Evolutionary conservation across 225 moss, liverwort and hornwort species (phyloP).

Genomic region (Bryum argenteum): DNA sequence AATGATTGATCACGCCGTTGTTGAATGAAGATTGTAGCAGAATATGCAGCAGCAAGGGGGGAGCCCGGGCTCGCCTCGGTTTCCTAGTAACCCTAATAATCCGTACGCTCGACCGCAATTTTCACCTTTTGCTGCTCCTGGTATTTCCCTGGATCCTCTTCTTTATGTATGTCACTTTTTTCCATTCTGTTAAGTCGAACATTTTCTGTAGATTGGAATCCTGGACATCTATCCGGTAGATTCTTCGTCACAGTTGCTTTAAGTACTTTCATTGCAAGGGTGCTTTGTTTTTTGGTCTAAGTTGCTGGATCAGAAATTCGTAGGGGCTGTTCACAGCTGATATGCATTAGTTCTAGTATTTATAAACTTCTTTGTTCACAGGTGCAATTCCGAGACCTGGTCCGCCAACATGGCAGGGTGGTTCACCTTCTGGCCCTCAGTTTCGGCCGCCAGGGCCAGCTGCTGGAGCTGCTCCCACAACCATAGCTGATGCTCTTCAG

Average conservation of each 20-base stretch:
- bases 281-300: not conserved
- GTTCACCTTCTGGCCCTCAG: slow-evolving; percentile 49
- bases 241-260: not conserved
- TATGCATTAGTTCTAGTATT: too few species aligned
- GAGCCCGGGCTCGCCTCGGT: slow-evolving; percentile 57
- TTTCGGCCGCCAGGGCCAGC: slow-evolving; percentile 41
- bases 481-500: slow-evolving; percentile 52
- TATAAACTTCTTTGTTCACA: slow-evolving; percentile 5
- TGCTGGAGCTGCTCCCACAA: slow-evolving; percentile 30
- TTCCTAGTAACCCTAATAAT: slow-evolving; percentile 27
- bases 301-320: not conserved
- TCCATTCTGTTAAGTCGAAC: not conserved
- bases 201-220: not conserved
- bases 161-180: not conserved
- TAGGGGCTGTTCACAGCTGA: not conserved
- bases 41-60: slow-evolving; percentile 59
- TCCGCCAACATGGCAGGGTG: slow-evolving; percentile 57
- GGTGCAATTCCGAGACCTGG: slow-evolving; percentile 50
- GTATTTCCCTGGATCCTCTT: slow-evolving; percentile 21
- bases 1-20: not conserved
- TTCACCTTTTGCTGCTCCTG: slow-evolving; percentile 47
- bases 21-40: slow-evolving; percentile 17
- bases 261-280: not conserved
- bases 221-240: not conserved
- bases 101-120: slow-evolving; percentile 42